phyloP scores from a whole-genome alignment of 2,329 filamentous ascomycete genomes.

The Fusarium tanahbumbuense region DNA sequence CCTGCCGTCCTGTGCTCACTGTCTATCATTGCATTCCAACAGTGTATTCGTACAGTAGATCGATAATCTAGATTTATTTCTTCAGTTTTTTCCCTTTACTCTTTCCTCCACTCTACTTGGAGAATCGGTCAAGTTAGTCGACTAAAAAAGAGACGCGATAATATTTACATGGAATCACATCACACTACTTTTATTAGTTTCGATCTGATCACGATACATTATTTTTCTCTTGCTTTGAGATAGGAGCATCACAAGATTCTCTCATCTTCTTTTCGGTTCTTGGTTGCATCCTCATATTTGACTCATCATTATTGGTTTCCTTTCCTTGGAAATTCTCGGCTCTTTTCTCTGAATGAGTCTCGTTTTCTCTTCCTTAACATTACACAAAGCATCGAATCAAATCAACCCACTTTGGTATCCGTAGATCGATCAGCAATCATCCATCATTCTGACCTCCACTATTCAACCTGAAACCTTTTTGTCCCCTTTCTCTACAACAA shows the following conservation, averaged over 20 bases:
- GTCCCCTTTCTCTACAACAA: neutral
- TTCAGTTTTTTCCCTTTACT: neutral
- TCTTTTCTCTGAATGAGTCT: neutral
- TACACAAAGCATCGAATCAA: conserved; percentile 8
- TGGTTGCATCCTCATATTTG: neutral
- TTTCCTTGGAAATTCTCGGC: neutral
- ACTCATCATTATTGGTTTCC: neutral
- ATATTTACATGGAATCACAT: conserved; percentile 7
- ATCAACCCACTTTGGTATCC: conserved; percentile 14
- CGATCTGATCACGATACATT: neutral
- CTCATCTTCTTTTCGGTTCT: conserved; percentile 3
- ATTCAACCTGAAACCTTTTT: conserved; percentile 7
- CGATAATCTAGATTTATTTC: neutral
- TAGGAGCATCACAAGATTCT: neutral
- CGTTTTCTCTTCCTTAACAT: conserved; percentile 1
- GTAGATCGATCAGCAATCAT: conserved; percentile 7
- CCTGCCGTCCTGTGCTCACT: conserved; percentile 9
- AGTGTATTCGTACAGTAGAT: neutral
- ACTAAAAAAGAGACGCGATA: neutral
- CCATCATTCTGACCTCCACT: neutral
- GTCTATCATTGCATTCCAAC: conserved; percentile 12
- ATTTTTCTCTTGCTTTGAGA: neutral
- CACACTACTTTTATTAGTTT: neutral
- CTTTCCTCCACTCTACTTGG: neutral
- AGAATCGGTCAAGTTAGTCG: neutral